A percentile compares a stretch with the other conserved stretches of the same genome.
phyloP scores from a whole-genome alignment of 495 filamentous ascomycete species.

The Penicillium parvum region DNA sequence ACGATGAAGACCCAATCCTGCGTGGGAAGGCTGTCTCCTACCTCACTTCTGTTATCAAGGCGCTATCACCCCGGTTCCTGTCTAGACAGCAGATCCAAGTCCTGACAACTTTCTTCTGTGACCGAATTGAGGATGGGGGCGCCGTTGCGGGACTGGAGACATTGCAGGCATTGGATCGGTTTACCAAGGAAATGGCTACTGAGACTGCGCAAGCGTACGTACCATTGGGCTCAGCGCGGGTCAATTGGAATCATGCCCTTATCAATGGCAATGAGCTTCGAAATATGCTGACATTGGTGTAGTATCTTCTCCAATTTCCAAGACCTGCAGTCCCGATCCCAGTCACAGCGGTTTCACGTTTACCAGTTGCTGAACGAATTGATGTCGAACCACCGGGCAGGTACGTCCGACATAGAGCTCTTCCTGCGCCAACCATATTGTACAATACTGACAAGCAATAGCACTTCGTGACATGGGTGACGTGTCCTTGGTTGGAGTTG shows the following conservation, averaged over 20 bases:
- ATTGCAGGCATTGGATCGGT: constrained; percentile 45
- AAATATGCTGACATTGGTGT: constrained; percentile 13
- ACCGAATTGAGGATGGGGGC: constrained; percentile 58
- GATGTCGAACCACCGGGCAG: constrained; percentile 59
- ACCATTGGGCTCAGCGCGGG: background rate
- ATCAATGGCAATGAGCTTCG: background rate
- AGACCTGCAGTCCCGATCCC: constrained; percentile 59
- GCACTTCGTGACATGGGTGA: constrained; percentile 53
- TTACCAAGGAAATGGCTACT: constrained; percentile 44
- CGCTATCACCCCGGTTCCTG: constrained; percentile 55
- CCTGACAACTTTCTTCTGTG: constrained; percentile 55
- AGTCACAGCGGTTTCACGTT: constrained; percentile 58
- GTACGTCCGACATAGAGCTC: constrained; percentile 35
- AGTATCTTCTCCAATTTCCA: constrained; percentile 50
- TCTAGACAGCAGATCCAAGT: constrained; percentile 63
- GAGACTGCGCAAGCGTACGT: constrained; percentile 49
- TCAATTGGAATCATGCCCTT: background rate
- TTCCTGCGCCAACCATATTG: background rate
- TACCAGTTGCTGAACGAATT: constrained; percentile 60
- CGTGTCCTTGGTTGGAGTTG: constrained; percentile 58
- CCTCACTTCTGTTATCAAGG: constrained; percentile 59
- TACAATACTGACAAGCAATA: constrained; percentile 19
- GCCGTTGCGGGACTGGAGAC: constrained; percentile 46
- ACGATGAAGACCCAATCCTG: constrained; percentile 60
- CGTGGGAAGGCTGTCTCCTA: constrained; percentile 65